A percentile compares a stretch with the other conserved stretches of the same genome.
phyloP scores from a whole-genome alignment of 2,329 filamentous ascomycete species.

The Samsoniella hepiali region DNA sequence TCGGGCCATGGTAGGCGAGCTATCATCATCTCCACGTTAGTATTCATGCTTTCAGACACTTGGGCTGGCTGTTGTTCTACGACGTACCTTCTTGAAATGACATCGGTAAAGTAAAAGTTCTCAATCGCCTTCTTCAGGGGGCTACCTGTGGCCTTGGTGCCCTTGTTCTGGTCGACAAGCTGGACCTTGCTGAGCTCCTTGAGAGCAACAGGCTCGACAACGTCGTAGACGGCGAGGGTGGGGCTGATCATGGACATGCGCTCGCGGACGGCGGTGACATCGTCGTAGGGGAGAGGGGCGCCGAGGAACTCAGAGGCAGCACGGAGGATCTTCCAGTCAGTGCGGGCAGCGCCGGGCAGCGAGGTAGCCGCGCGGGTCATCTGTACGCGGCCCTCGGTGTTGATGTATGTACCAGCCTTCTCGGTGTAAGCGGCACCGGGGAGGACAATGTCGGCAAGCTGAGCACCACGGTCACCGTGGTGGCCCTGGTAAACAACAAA shows the following conservation, averaged over 20 bases:
- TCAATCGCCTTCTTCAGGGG: constrained; percentile 83
- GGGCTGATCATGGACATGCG: constrained; percentile 95
- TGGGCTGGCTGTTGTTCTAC: background rate
- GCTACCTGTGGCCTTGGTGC: constrained; percentile 65
- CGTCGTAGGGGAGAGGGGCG: constrained; percentile 84
- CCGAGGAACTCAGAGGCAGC: constrained; percentile 89
- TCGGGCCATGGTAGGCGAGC: constrained; percentile 96
- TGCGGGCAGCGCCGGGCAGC: constrained; percentile 82
- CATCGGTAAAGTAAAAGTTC: constrained; percentile 98
- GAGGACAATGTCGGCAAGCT: constrained; percentile 89
- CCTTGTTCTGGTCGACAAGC: constrained; percentile 95
- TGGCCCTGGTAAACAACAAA: constrained; percentile 98
- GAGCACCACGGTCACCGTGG: constrained; percentile 89
- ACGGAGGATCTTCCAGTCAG: constrained; percentile 98
- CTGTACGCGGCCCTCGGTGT: constrained; percentile 95
- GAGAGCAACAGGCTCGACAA: constrained; percentile 78
- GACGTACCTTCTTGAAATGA: constrained; percentile 87
- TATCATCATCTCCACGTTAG: constrained; percentile 36
- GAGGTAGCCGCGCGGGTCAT: constrained; percentile 87
- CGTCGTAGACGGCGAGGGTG: constrained; percentile 82
- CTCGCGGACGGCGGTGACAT: constrained; percentile 82
- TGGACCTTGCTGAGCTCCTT: constrained; percentile 83
- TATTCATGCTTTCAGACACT: constrained; percentile 19
- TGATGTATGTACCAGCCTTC: constrained; percentile 93
- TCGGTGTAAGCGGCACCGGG: constrained; percentile 96